These are phyloP conservation scores for Nymphaea colorata DNA, from an alignment of 164 flowering plant species.

Conservation along the genomic window DNA sequence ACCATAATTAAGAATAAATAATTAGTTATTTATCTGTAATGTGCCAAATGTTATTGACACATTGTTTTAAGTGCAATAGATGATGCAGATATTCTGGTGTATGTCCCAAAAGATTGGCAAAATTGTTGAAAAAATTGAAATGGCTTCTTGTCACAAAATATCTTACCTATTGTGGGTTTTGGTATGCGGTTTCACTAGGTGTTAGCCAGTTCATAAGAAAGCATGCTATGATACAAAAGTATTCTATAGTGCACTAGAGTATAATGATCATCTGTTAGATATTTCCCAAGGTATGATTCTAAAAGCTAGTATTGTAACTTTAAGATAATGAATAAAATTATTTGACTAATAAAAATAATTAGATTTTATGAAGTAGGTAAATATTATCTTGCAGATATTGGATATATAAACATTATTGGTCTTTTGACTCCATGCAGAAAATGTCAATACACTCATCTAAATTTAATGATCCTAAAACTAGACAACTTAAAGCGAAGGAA, in stretches of 20 bases:
- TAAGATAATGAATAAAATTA: neutral
- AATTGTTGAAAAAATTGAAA: no score
- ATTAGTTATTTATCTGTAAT: no score
- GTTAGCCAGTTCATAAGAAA: neutral
- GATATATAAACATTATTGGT: constrained; percentile 22
- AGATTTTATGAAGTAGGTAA: constrained; percentile 28
- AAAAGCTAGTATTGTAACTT: neutral
- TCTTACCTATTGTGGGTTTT: no score
- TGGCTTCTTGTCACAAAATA: no score
- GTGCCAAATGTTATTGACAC: no score
- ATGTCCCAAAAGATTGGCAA: no score
- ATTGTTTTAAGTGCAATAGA: no score
- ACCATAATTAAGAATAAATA: no score
- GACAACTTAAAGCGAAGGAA: constrained; percentile 23
- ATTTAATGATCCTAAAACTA: constrained; percentile 11
- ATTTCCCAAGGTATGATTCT: neutral
- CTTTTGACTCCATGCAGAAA: no score
- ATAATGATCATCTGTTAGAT: constrained; percentile 7
- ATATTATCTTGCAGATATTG: constrained; percentile 62
- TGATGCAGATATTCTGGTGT: no score
- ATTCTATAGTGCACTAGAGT: constrained; percentile 1
- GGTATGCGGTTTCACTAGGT: no score
- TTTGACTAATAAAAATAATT: neutral
- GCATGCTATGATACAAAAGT: neutral
- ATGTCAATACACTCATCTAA: no score